Base-by-base conservation (phyloP, 148 eudicot species). In the Amaranthus hypochondriacus region DNA sequence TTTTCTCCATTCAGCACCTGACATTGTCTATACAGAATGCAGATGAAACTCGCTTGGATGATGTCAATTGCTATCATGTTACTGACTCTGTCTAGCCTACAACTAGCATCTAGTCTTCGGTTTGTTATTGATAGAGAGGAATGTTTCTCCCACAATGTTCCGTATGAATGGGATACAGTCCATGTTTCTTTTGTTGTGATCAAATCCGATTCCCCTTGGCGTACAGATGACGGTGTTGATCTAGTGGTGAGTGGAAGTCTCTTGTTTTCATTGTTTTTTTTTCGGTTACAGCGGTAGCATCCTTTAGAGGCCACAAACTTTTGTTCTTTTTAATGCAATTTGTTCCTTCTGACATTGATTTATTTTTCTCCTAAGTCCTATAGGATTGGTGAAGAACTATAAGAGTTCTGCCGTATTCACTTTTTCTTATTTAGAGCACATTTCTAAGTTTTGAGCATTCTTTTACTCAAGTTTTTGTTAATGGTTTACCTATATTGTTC, bases 111-210 rank as follows among this genome's bases (percentile, higher is more conserved):
- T 50, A 90, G 96, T 60, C 86, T 94, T 48, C 84, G 98, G 81
- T 83, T 94, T 79, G 93, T 89, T 73, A 84, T 94, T 39, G 98
- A 94, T 48, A 87, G 96, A 72, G 96, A 89, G 68, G 98, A 94
- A 80, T 94, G 98, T 64, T 86, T 87, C 75, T 87, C 98, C 12
- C 98, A 91, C 76, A 88, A 91, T 48, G 97, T 87, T 48, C 90
- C 89, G 67, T 84, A 84, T 54, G 92, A 89, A 18, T 86, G 89
- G 74, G 89, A 86, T 49, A 88, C 85, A 5, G 89, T 94, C 66
- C 90, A 87, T 67, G 88, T 76, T 21, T 91, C 98, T 7, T 92
- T 89, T 67, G 98, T 94, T 55, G 96, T 94, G 49, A 85, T 94
- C 62, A 91, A 91, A 85, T 76, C 87, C 7, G 97, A 94, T 54